Conservation (phyloP, 2,329 filamentous ascomycete species). For the Helicocarpus griseus region DNA sequence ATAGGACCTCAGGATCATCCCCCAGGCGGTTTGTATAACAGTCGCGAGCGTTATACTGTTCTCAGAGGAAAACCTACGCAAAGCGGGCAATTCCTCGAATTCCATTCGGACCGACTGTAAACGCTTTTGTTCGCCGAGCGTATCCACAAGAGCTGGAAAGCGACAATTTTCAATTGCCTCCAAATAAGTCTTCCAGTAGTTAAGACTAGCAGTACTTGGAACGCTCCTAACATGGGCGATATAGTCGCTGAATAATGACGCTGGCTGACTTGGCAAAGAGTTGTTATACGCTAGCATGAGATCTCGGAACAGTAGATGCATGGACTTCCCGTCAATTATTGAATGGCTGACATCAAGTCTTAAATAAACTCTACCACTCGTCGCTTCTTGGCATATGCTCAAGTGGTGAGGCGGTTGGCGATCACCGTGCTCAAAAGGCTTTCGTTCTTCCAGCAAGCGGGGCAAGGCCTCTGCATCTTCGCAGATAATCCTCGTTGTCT, state of each 20-base stretch:
- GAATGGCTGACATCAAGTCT: slow-evolving; percentile 38
- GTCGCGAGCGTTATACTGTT: slow-evolving; percentile 36
- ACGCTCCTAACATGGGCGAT: slow-evolving; percentile 11
- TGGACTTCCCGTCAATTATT: slow-evolving; percentile 37
- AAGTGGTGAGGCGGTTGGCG: slow-evolving; percentile 27
- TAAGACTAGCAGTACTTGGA: slow-evolving; percentile 8
- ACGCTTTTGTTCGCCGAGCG: background rate
- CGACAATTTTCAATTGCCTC: slow-evolving; percentile 17
- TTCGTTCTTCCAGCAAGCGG: slow-evolving; percentile 5
- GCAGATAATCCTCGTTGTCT: slow-evolving; percentile 2
- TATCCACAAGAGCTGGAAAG: slow-evolving; percentile 3
- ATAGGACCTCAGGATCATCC: slow-evolving; percentile 40
- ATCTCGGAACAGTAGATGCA: slow-evolving; percentile 34
- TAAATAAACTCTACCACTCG: slow-evolving; percentile 22
- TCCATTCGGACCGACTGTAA: background rate
- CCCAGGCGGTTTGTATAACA: slow-evolving; percentile 45
- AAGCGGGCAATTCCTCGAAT: slow-evolving; percentile 6
- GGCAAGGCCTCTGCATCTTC: slow-evolving; percentile 8
- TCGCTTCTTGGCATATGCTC: slow-evolving; percentile 27
- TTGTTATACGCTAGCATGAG: slow-evolving; percentile 27
- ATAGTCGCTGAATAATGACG: slow-evolving; percentile 12
- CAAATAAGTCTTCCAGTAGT: slow-evolving; percentile 21
- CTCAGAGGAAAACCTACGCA: slow-evolving; percentile 10
- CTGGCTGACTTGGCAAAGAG: slow-evolving; percentile 6
- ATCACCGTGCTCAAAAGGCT: slow-evolving; percentile 7